Evolutionary conservation across 78 protist genomes (phyloP).

Genomic region (Dictyostelium intermedium): DNA sequence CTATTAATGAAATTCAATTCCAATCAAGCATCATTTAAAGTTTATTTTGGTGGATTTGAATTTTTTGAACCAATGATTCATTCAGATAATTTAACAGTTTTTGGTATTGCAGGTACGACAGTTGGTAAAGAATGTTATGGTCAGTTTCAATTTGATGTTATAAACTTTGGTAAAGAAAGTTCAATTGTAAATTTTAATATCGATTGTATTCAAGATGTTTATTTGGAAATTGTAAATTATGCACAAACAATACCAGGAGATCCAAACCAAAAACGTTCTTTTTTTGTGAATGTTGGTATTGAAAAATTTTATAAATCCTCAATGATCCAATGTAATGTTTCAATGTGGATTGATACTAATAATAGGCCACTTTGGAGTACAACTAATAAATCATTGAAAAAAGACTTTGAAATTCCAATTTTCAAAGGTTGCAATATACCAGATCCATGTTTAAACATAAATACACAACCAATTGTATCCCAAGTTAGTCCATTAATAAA

Average conservation of each 20-base stretch:
- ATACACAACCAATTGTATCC: neutral
- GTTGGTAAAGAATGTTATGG: neutral
- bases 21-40: neutral
- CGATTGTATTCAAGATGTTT: conserved; percentile 11
- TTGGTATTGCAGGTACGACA: neutral
- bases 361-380: neutral
- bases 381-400: neutral
- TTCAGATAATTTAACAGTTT: neutral
- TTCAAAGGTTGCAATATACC: conserved; percentile 8
- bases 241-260: neutral
- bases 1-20: neutral
- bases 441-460: neutral
- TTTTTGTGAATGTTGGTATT: neutral
- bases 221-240: neutral
- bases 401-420: neutral
- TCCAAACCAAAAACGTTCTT: neutral
- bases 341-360: neutral
- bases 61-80: conserved; percentile 21
- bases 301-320: neutral
- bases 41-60: neutral
- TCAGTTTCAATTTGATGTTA: neutral
- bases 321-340: neutral
- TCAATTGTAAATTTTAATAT: neutral
- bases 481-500: neutral
- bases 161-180: neutral